These are phyloP conservation scores for Nannizziopsis arthrosporioides DNA, from an alignment of 2,329 filamentous ascomycete species.

Conservation along the genomic window DNA sequence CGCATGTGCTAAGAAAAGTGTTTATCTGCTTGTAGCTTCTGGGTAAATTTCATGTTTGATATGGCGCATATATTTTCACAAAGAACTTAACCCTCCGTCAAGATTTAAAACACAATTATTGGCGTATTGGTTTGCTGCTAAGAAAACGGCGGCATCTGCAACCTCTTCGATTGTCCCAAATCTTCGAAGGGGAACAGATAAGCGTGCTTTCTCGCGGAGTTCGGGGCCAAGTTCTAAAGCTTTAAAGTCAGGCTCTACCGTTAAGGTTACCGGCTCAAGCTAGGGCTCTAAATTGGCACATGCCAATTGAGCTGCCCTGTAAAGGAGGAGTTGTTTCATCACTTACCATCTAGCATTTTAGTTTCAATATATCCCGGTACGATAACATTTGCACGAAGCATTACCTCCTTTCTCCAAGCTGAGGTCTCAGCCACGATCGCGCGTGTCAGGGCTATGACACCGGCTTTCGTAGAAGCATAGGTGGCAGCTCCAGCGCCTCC, in stretches of 20 bases:
- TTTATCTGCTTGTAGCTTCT: too few species aligned
- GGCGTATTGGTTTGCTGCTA: constrained; percentile 66
- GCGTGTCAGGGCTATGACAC: constrained; percentile 51
- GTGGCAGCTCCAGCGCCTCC: constrained; percentile 59
- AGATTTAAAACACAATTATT: constrained; percentile 80
- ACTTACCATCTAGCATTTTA: constrained; percentile 61
- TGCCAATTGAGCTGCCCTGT: too few species aligned
- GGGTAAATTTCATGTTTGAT: too few species aligned
- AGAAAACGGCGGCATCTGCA: constrained; percentile 69
- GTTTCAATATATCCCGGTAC: constrained; percentile 75
- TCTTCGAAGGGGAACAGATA: constrained; percentile 52
- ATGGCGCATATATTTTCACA: too few species aligned
- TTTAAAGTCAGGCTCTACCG: constrained; percentile 5
- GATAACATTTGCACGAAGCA: constrained; percentile 67
- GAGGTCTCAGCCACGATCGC: constrained; percentile 34
- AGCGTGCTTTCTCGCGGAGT: constrained; percentile 23
- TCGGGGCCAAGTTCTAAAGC: constrained; percentile 33
- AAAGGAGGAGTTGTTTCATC: background rate
- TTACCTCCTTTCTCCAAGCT: constrained; percentile 47
- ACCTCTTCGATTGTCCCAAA: constrained; percentile 60
- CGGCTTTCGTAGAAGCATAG: constrained; percentile 72
- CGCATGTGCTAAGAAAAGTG: too few species aligned
- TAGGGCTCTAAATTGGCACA: background rate
- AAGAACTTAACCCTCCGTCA: constrained; percentile 68
- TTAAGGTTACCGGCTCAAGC: background rate